A percentile compares a stretch with the other conserved stretches of the same genome.
Evolutionary conservation across 2,329 filamentous ascomycete species (phyloP).

Genomic region (Hortaea werneckii): DNA sequence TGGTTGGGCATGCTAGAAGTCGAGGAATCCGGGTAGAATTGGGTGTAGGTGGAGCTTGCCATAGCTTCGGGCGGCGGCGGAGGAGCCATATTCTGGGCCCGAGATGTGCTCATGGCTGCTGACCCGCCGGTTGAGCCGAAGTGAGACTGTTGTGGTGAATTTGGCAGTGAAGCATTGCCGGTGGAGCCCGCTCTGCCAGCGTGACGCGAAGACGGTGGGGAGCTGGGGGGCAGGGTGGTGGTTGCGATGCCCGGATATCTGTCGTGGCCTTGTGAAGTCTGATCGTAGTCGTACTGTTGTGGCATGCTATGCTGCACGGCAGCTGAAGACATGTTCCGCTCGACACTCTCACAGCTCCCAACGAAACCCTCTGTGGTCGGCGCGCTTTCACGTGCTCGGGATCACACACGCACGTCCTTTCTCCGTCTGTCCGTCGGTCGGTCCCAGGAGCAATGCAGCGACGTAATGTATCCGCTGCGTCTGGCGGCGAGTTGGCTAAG

Average conservation of each 20-base stretch:
- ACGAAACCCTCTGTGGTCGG: too few species aligned
- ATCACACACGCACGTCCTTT: too few species aligned
- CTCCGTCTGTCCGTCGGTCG: too few species aligned
- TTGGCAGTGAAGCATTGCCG: conserved; percentile 33
- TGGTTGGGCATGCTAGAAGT: conserved; percentile 10
- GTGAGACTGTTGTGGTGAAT: conserved; percentile 24
- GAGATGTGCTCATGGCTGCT: conserved; percentile 36
- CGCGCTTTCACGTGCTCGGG: too few species aligned
- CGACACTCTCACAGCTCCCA: too few species aligned
- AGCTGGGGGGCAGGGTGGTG: conserved; percentile 15
- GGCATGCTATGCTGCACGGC: conserved; percentile 20
- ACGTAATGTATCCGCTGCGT: too few species aligned
- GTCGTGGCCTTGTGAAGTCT: conserved; percentile 8
- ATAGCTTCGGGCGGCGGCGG: conserved; percentile 43
- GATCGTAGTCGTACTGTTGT: conserved; percentile 9
- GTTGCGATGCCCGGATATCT: conserved; percentile 10
- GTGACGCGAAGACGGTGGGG: conserved; percentile 28
- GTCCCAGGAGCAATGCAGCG: too few species aligned
- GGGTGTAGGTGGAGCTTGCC: conserved; percentile 70
- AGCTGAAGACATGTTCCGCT: conserved; percentile 28
- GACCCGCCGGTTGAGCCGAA: conserved; percentile 25
- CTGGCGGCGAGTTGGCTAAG: too few species aligned
- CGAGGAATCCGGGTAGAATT: conserved; percentile 34
- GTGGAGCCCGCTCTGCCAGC: conserved; percentile 26
- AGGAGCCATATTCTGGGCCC: conserved; percentile 31